Percentiles rank a stretch among this genome's conserved stretches.
These are phyloP conservation scores for Musa balbisiana DNA, from an alignment of 202 grass and related monocot species.

Conservation along the genomic window DNA sequence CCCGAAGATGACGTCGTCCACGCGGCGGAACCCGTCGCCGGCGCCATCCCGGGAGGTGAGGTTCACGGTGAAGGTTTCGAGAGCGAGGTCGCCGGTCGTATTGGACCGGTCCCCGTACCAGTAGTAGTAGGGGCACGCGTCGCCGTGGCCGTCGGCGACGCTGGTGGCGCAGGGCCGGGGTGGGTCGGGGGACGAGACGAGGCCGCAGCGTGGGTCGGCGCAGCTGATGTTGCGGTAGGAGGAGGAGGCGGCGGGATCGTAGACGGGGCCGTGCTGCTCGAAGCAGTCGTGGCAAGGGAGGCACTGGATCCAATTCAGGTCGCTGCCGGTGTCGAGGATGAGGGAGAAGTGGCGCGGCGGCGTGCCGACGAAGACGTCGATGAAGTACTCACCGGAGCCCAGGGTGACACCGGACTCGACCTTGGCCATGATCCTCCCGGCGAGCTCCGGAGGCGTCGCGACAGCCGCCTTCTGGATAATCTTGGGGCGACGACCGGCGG, in stretches of 20 bases:
- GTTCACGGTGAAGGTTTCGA: slow-evolving; percentile 83
- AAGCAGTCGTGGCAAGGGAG: slow-evolving; percentile 70
- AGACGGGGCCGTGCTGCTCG: slow-evolving; percentile 64
- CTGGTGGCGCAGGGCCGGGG: slow-evolving; percentile 12
- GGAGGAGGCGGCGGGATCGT: slow-evolving; percentile 48
- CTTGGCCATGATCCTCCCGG: slow-evolving; percentile 50
- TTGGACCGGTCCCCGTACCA: slow-evolving; percentile 95
- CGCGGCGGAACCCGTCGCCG: slow-evolving; percentile 26
- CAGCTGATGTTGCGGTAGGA: slow-evolving; percentile 74
- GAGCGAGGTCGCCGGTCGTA: slow-evolving; percentile 75
- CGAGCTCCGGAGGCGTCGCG: slow-evolving; percentile 31
- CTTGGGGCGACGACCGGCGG: no score
- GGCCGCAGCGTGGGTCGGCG: slow-evolving; percentile 45
- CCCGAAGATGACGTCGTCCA: slow-evolving; percentile 62
- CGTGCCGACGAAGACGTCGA: slow-evolving; percentile 79
- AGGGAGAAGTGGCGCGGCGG: slow-evolving; percentile 66
- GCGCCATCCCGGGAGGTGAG: slow-evolving; percentile 35
- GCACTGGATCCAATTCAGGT: slow-evolving; percentile 98
- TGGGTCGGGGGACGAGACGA: slow-evolving; percentile 33
- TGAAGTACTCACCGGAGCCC: slow-evolving; percentile 77
- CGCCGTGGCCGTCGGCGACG: neutral
- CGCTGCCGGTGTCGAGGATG: slow-evolving; percentile 94
- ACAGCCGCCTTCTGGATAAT: slow-evolving; percentile 1
- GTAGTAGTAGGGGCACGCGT: slow-evolving; percentile 80
- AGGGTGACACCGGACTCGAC: slow-evolving; percentile 71